Evolutionary conservation across 495 filamentous ascomycete genomes (phyloP).

Genomic region (Podospora sp.): DNA sequence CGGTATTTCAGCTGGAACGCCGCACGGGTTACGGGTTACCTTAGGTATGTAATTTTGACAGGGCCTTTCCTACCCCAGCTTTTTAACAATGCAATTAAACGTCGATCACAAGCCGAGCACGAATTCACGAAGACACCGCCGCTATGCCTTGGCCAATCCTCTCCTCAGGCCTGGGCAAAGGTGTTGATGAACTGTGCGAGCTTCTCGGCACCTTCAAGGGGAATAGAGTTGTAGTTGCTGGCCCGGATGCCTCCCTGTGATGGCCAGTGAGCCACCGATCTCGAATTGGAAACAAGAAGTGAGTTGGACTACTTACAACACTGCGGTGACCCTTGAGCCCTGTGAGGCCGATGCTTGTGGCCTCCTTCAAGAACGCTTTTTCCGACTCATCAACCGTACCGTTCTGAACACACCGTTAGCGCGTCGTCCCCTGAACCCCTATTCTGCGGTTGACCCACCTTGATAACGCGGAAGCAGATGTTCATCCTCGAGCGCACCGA

Average conservation of each 20-base stretch:
- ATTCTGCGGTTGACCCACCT: slow-evolving; percentile 34
- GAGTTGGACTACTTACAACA: slow-evolving; percentile 50
- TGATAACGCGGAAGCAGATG: slow-evolving; percentile 78
- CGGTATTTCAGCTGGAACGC: no score
- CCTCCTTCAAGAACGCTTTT: slow-evolving; percentile 75
- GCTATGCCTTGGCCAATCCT: background rate
- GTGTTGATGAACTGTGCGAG: slow-evolving; percentile 59
- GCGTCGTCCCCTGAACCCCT: background rate
- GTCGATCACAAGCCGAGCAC: no score
- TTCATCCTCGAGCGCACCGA: slow-evolving; percentile 83
- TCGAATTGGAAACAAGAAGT: background rate
- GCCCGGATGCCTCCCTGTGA: slow-evolving; percentile 56
- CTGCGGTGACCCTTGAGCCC: slow-evolving; percentile 83
- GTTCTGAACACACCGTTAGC: slow-evolving; percentile 36
- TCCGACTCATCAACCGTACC: slow-evolving; percentile 64
- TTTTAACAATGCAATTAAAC: no score
- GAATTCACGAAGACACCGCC: background rate
- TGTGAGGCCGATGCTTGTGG: slow-evolving; percentile 61
- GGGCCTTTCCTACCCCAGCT: no score
- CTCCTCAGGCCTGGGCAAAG: slow-evolving; percentile 45
- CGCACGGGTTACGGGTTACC: no score
- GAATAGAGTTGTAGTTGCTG: slow-evolving; percentile 67
- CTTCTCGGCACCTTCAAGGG: slow-evolving; percentile 59
- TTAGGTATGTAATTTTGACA: no score
- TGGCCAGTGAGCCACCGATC: background rate